Conservation (phyloP, 176 grass and related monocot genomes). For the Poa pratensis region DNA sequence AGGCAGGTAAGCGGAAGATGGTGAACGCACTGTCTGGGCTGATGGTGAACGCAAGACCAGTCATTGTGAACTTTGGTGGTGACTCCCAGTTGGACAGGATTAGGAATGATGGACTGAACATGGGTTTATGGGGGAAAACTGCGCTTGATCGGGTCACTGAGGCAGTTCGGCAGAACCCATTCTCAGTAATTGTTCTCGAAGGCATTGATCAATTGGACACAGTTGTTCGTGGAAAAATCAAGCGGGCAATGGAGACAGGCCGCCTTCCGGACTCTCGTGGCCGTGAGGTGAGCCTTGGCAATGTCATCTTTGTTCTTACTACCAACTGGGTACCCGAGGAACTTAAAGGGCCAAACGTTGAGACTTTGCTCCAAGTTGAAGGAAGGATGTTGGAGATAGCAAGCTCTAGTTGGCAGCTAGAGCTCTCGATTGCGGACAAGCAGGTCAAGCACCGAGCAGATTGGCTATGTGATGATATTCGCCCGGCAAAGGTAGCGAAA, state of each 20-base stretch:
- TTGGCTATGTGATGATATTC: conserved; percentile 64
- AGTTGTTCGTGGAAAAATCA: conserved; percentile 72
- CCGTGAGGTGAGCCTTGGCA: conserved; percentile 83
- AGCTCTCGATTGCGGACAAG: conserved; percentile 66
- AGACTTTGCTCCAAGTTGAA: conserved; percentile 60
- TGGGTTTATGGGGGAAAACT: conserved; percentile 73
- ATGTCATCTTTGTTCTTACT: conserved; percentile 82
- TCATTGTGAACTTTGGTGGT: conserved; percentile 62
- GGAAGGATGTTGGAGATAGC: conserved; percentile 69
- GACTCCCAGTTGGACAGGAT: conserved; percentile 30
- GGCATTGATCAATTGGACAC: conserved; percentile 77
- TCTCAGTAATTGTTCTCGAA: conserved; percentile 85
- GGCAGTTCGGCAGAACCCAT: conserved; percentile 78
- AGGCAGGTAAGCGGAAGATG: conserved; percentile 93
- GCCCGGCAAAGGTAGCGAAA: conserved; percentile 69
- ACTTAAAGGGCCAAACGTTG: conserved; percentile 47
- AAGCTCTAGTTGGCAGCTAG: conserved; percentile 68
- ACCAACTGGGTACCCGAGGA: conserved; percentile 80
- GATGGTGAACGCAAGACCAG: conserved; percentile 57
- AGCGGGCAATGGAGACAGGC: conserved; percentile 82
- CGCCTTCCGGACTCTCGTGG: conserved; percentile 82
- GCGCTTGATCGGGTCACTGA: conserved; percentile 71
- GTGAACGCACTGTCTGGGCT: conserved; percentile 72
- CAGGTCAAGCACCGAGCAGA: conserved; percentile 68
- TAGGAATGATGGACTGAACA: conserved; percentile 42